Conservation (phyloP, 2,329 filamentous ascomycete species). For the Fusarium phyllophilum region DNA sequence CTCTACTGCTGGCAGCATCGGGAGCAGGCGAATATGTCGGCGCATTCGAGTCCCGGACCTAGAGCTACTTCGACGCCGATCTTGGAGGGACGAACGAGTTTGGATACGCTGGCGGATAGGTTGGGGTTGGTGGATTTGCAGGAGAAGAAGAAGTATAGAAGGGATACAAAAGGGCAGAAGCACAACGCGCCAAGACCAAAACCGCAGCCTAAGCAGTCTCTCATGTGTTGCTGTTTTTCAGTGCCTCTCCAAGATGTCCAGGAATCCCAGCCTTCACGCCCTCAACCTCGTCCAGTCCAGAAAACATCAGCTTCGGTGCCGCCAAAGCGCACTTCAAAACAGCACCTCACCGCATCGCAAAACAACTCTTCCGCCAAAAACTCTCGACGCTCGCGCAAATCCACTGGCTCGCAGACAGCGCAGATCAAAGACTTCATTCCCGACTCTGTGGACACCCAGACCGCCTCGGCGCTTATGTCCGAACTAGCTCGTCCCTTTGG, state of each 20-base stretch:
- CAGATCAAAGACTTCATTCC: slow-evolving; percentile 70
- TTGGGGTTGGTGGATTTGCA: slow-evolving; percentile 79
- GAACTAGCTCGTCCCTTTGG: slow-evolving; percentile 77
- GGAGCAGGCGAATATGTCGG: slow-evolving; percentile 74
- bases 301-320: slow-evolving; percentile 40
- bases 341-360: slow-evolving; percentile 23
- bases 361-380: slow-evolving; percentile 45
- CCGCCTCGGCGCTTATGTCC: slow-evolving; percentile 74
- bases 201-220: slow-evolving; percentile 40
- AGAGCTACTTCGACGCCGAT: slow-evolving; percentile 60
- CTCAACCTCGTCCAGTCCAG: slow-evolving; percentile 60
- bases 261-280: slow-evolving; percentile 54
- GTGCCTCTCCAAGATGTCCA: slow-evolving; percentile 58
- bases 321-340: slow-evolving; percentile 26
- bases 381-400: slow-evolving; percentile 46
- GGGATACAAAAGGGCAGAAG: slow-evolving; percentile 41
- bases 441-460: slow-evolving; percentile 70
- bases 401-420: slow-evolving; percentile 47
- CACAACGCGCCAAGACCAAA: slow-evolving; percentile 27
- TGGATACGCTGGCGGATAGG: slow-evolving; percentile 86
- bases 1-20: slow-evolving; percentile 96
- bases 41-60: slow-evolving; percentile 58
- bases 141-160: slow-evolving; percentile 47
- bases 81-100: slow-evolving; percentile 74
- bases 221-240: slow-evolving; percentile 63